phyloP scores from a whole-genome alignment of 305 asterid genomes.

The Coffea humblotiana region DNA sequence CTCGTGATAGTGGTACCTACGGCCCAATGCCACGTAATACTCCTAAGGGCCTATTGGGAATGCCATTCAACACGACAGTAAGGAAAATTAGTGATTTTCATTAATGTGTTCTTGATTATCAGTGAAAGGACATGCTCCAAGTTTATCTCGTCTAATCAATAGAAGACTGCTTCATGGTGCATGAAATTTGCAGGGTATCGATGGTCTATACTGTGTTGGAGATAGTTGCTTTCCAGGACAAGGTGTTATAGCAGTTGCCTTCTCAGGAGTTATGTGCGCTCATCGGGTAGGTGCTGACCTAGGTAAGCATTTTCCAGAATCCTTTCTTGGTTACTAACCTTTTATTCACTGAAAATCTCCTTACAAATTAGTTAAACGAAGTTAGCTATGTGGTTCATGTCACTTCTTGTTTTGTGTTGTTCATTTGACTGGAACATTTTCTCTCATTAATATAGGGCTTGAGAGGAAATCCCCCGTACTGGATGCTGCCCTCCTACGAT shows the following conservation, averaged over 20 bases:
- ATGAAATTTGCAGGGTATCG: slow-evolving; percentile 59
- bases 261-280: slow-evolving; percentile 99
- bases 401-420: not conserved
- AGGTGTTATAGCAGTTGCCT: slow-evolving; percentile 97
- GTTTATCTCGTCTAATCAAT: slow-evolving; percentile 3
- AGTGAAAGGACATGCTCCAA: not conserved
- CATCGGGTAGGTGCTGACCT: slow-evolving; percentile 96
- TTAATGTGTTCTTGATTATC: not conserved
- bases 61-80: slow-evolving; percentile 99
- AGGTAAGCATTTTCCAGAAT: slow-evolving; percentile 46
- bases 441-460: slow-evolving; percentile 48
- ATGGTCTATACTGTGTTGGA: slow-evolving; percentile 94
- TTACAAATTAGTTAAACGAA: not conserved
- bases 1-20: slow-evolving; percentile 95
- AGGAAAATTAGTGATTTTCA: slow-evolving; percentile 19
- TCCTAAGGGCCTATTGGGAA: slow-evolving; percentile 89
- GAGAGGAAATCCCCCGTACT: slow-evolving; percentile 67
- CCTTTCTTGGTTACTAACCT: not conserved
- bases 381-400: not conserved
- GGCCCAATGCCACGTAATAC: slow-evolving; percentile 87
- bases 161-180: slow-evolving; percentile 5
- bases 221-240: slow-evolving; percentile 99
- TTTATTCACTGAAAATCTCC: not conserved
- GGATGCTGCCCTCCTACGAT: slow-evolving; percentile 67
- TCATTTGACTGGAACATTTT: slow-evolving; percentile 8